These are phyloP conservation scores for Dactylellina cionopaga DNA, from an alignment of 2,329 filamentous ascomycete genomes.

Conservation along the genomic window DNA sequence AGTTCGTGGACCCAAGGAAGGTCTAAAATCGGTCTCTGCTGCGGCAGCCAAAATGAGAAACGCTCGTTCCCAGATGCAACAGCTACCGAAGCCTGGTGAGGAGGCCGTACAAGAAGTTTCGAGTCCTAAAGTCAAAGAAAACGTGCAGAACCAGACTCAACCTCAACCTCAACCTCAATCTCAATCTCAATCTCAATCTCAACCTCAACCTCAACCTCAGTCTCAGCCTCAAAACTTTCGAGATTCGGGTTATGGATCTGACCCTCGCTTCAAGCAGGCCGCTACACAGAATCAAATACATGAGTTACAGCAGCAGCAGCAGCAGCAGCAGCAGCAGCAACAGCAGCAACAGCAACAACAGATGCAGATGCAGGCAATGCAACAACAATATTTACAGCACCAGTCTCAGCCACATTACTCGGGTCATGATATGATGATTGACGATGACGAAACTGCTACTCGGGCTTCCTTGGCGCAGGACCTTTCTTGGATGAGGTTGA, in stretches of 20 bases:
- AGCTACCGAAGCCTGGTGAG: slow-evolving; percentile 29
- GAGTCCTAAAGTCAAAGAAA: slow-evolving; percentile 34
- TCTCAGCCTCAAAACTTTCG: slow-evolving; percentile 38
- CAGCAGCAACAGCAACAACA: slow-evolving; percentile 53
- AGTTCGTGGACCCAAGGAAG: slow-evolving; percentile 69
- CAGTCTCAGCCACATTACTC: slow-evolving; percentile 49
- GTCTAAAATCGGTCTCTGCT: slow-evolving; percentile 44
- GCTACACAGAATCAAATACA: slow-evolving; percentile 70
- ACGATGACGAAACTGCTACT: slow-evolving; percentile 53
- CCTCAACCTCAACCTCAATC: no score
- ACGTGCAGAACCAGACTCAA: slow-evolving; percentile 23
- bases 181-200: no score
- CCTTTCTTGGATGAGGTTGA: slow-evolving; percentile 59
- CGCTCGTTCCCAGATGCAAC: slow-evolving; percentile 65
- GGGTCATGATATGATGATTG: slow-evolving; percentile 55
- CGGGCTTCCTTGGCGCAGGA: slow-evolving; percentile 59
- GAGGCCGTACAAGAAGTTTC: slow-evolving; percentile 7
- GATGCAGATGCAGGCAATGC: slow-evolving; percentile 52
- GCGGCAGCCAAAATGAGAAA: slow-evolving; percentile 60
- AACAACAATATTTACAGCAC: slow-evolving; percentile 54
- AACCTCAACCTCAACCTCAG: no score
- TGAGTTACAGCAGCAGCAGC: slow-evolving; percentile 72
- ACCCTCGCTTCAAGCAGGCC: slow-evolving; percentile 64
- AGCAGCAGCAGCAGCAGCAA: slow-evolving; percentile 47
- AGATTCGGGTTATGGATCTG: slow-evolving; percentile 54